Conservation (phyloP, 345 rosid species). For the Gossypium raimondii region DNA sequence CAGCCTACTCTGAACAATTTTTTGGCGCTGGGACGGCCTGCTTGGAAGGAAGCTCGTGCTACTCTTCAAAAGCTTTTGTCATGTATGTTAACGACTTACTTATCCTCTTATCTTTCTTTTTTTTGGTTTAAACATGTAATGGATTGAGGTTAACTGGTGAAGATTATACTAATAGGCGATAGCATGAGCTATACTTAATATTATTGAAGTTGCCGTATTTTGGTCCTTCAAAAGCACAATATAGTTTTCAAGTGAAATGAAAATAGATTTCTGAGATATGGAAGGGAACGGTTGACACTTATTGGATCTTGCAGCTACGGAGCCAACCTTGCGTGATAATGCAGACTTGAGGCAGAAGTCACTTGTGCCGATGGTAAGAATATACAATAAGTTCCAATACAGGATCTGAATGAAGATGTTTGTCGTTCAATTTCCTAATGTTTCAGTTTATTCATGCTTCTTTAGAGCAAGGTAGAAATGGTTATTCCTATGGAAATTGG, state of each 20-base stretch:
- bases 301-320: constrained; percentile 49
- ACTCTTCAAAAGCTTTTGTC: constrained; percentile 76
- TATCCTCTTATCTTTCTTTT: not conserved
- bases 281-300: not conserved
- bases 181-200: not conserved
- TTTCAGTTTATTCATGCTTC: constrained; percentile 15
- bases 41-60: constrained; percentile 94
- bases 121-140: not conserved
- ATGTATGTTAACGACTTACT: constrained; percentile 31
- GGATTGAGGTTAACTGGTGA: not conserved
- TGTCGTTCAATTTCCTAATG: constrained; percentile 5
- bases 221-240: constrained; percentile 39
- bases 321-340: constrained; percentile 68
- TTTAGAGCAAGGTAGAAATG: constrained; percentile 76
- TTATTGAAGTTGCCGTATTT: not conserved
- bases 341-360: constrained; percentile 54
- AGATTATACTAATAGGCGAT: not conserved
- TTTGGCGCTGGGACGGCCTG: constrained; percentile 82
- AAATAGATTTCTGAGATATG: not conserved
- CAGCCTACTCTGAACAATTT: constrained; percentile 31
- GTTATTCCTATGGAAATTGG: constrained; percentile 80
- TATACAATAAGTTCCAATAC: not conserved
- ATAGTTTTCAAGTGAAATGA: not conserved
- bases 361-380: constrained; percentile 60
- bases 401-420: constrained; percentile 3